Conservation (phyloP, 768 basidiomycete genomes). For the Termitomyces sp. region DNA sequence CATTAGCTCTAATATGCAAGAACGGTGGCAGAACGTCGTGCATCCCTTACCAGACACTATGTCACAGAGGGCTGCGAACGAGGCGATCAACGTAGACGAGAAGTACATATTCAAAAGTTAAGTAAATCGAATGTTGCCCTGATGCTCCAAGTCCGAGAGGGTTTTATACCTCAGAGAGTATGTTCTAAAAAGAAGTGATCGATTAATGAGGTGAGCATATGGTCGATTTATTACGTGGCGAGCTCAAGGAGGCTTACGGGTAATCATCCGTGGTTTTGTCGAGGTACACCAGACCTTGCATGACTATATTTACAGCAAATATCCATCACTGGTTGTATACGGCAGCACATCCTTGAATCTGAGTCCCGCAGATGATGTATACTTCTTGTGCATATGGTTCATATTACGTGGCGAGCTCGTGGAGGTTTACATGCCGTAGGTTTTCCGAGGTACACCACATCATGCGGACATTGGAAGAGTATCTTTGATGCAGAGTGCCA, state of each 20-base stretch:
- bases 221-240: not conserved
- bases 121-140: not conserved
- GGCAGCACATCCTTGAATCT: not conserved
- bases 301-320: not conserved
- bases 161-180: not conserved
- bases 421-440: not conserved
- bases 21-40: too few relatives aligned
- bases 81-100: not conserved
- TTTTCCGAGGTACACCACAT: not conserved
- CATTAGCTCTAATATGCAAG: not conserved
- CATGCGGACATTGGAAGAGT: not conserved
- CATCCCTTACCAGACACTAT: not conserved
- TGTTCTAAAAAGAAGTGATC: not conserved
- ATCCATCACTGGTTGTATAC: not conserved
- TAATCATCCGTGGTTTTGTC: not conserved
- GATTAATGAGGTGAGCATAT: not conserved
- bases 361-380: not conserved
- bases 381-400: not conserved
- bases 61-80: not conserved
- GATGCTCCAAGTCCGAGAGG: not conserved
- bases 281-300: not conserved
- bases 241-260: not conserved
- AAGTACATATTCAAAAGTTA: not conserved
- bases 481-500: not conserved
- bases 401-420: not conserved